Evolutionary conservation across 805 yeast species (phyloP).

Genomic region (Torulaspora delbrueckii): DNA sequence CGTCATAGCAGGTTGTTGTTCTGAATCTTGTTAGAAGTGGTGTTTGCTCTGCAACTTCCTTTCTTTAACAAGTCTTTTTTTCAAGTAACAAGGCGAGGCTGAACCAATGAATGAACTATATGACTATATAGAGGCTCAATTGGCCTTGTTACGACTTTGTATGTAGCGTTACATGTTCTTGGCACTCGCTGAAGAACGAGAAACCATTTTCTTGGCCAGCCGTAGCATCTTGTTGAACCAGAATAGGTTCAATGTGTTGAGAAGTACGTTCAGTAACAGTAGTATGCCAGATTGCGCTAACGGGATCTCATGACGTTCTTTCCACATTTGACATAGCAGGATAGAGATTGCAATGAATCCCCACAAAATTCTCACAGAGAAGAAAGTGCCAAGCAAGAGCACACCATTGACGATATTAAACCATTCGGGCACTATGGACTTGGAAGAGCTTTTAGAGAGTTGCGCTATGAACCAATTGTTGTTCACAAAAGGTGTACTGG

Average conservation of each 20-base stretch:
- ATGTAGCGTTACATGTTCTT: slow-evolving; percentile 10
- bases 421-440: slow-evolving; percentile 44
- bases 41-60: not conserved
- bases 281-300: slow-evolving; percentile 45
- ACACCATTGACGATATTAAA: slow-evolving; percentile 66
- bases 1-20: slow-evolving; percentile 6
- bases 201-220: slow-evolving; percentile 57
- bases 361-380: slow-evolving; percentile 76
- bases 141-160: not conserved
- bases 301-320: slow-evolving; percentile 44
- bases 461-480: slow-evolving; percentile 85
- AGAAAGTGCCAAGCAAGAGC: slow-evolving; percentile 61
- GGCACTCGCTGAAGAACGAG: slow-evolving; percentile 13
- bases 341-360: slow-evolving; percentile 68
- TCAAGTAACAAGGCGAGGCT: not conserved
- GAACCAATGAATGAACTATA: not conserved
- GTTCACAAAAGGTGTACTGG: slow-evolving; percentile 92
- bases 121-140: not conserved
- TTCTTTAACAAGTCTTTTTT: not conserved
- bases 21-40: not conserved
- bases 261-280: slow-evolving; percentile 52
- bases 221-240: slow-evolving; percentile 89
- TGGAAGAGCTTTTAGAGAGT: slow-evolving; percentile 55
- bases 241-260: slow-evolving; percentile 64
- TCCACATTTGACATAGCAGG: slow-evolving; percentile 46